A percentile compares a stretch with the other conserved stretches of the same genome.
phyloP scores from a whole-genome alignment of 345 rosid species.

The Melaleuca alternifolia region DNA sequence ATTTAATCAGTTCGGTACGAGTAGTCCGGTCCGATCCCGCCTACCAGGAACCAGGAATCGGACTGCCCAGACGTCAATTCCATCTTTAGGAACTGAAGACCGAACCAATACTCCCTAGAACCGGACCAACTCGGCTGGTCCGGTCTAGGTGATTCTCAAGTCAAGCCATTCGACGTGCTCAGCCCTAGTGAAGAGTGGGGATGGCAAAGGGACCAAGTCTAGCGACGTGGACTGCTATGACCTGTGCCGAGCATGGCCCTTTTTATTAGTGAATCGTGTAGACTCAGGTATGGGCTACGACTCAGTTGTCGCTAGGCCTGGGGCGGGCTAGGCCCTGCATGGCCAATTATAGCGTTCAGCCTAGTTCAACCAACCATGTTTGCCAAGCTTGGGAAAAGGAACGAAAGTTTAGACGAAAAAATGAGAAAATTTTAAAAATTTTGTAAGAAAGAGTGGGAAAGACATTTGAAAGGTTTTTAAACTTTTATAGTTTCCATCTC shows the following conservation, averaged over 20 bases:
- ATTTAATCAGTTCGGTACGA: no score
- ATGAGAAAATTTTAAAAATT: background rate
- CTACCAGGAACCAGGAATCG: no score
- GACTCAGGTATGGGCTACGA: fast-evolving
- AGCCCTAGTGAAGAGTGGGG: background rate
- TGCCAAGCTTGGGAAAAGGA: background rate
- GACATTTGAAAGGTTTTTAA: background rate
- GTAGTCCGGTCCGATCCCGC: no score
- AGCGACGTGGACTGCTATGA: background rate
- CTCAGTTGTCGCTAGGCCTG: background rate
- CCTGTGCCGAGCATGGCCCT: background rate
- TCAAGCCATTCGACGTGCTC: no score
- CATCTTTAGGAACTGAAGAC: no score
- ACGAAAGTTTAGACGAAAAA: background rate
- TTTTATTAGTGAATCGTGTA: background rate
- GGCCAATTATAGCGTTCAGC: fast-evolving
- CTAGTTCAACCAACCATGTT: background rate
- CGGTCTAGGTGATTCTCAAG: no score
- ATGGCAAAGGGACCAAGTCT: background rate
- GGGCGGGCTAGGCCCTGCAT: fast-evolving
- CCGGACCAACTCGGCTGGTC: no score
- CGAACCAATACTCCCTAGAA: no score
- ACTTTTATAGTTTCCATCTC: background rate
- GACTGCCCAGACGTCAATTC: no score
- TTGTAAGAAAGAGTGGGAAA: background rate